These are phyloP conservation scores for Candida parachauliodes DNA, from an alignment of 805 yeast species.

Conservation along the genomic window DNA sequence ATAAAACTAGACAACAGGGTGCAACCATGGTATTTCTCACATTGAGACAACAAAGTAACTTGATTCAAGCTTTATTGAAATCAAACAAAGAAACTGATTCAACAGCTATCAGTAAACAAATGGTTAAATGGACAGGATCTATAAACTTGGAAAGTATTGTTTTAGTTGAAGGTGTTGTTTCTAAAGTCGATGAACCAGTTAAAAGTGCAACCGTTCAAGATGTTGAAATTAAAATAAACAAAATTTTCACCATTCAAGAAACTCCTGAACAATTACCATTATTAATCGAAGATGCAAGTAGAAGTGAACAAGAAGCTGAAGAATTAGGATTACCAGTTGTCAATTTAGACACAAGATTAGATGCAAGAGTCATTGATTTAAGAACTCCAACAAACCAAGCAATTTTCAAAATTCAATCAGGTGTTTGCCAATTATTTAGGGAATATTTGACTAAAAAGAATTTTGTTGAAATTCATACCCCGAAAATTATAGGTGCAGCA, in stretches of 20 bases:
- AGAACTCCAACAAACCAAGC: conserved; percentile 98
- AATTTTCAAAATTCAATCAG: conserved; percentile 89
- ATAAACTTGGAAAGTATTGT: conserved; percentile 89
- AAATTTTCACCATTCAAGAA: conserved; percentile 74
- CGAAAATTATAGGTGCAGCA: conserved; percentile 91
- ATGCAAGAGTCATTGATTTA: conserved; percentile 91
- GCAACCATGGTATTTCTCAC: conserved; percentile 89
- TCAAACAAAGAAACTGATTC: conserved; percentile 58
- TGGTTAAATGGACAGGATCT: conserved; percentile 93
- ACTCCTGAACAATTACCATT: conserved; percentile 93
- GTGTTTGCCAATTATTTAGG: conserved; percentile 82
- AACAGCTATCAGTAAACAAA: conserved; percentile 71
- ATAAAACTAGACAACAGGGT: conserved; percentile 91
- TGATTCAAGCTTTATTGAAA: conserved; percentile 82
- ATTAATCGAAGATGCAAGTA: conserved; percentile 91
- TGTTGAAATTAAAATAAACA: conserved; percentile 74
- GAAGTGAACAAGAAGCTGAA: conserved; percentile 93
- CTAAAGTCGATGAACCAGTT: conserved; percentile 79
- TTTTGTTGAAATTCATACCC: conserved; percentile 93
- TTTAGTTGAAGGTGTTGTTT: conserved; percentile 79
- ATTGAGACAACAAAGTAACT: conserved; percentile 82
- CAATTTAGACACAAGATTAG: conserved; percentile 93
- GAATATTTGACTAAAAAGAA: conserved; percentile 69
- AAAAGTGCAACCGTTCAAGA: conserved; percentile 90
- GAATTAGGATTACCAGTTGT: conserved; percentile 89